A percentile compares a stretch with the other conserved stretches of the same genome.
Evolutionary conservation across 768 basidiomycete genomes (phyloP).

Genomic region (Podaxis sp.): DNA sequence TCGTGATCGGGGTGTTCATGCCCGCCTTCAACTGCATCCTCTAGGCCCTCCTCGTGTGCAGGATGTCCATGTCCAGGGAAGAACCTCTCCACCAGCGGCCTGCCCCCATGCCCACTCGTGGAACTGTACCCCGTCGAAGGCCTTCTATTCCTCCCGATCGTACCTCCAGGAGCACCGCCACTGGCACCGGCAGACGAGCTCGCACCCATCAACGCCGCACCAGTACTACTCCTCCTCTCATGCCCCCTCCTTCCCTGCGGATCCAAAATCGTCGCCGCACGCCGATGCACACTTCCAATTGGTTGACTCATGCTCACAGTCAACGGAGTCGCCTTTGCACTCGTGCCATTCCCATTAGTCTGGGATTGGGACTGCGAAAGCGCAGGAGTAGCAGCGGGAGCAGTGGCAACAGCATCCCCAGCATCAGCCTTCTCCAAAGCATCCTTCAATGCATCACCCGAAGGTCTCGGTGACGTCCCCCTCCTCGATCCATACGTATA

Average conservation of each 20-base stretch:
- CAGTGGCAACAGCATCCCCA: slow-evolving; percentile 19
- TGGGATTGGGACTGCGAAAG: neutral
- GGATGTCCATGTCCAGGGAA: slow-evolving; percentile 34
- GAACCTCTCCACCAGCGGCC: slow-evolving; percentile 42
- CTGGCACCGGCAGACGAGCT: slow-evolving; percentile 16
- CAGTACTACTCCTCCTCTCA: slow-evolving; percentile 76
- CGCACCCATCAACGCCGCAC: slow-evolving; percentile 51
- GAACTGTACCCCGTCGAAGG: slow-evolving; percentile 68
- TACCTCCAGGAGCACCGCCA: slow-evolving; percentile 40
- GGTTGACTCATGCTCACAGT: slow-evolving; percentile 55
- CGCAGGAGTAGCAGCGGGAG: slow-evolving; percentile 1
- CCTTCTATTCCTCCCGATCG: slow-evolving; percentile 66
- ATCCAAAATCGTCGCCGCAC: slow-evolving; percentile 79
- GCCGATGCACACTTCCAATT: slow-evolving; percentile 58
- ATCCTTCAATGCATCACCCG: slow-evolving; percentile 29
- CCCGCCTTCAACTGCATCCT: slow-evolving; percentile 25
- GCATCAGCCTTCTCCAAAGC: slow-evolving; percentile 30
- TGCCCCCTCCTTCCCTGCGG: slow-evolving; percentile 64
- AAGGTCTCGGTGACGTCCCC: slow-evolving; percentile 25
- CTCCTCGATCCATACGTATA: neutral
- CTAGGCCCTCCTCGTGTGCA: neutral
- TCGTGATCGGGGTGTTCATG: neutral
- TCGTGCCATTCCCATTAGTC: slow-evolving; percentile 9
- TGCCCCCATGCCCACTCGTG: slow-evolving; percentile 18
- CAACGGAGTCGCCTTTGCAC: slow-evolving; percentile 24